These are phyloP conservation scores for Ceratorhiza oryzae-sativae DNA, from an alignment of 1,284 basidiomycete genomes.

Conservation along the genomic window DNA sequence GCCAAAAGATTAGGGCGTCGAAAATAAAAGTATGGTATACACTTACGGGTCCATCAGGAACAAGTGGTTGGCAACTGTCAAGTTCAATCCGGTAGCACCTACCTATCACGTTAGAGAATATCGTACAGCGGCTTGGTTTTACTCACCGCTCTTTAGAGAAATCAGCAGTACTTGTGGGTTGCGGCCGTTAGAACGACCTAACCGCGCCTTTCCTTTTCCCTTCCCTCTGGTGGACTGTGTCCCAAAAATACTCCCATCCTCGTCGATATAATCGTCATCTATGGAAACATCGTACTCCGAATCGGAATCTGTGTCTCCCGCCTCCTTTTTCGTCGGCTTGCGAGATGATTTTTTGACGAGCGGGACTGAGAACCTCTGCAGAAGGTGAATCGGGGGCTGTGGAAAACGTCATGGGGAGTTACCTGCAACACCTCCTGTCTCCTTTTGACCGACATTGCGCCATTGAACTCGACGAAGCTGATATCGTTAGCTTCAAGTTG, in stretches of 20 bases:
- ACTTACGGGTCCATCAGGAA: slow-evolving; percentile 82
- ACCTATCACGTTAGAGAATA: slow-evolving; percentile 41
- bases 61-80: slow-evolving; percentile 90
- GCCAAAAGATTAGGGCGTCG: not conserved
- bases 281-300: slow-evolving; percentile 50
- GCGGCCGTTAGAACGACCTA: slow-evolving; percentile 44
- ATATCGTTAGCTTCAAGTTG: slow-evolving; percentile 73
- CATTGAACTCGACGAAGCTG: slow-evolving; percentile 79
- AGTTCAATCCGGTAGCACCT: slow-evolving; percentile 80
- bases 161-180: slow-evolving; percentile 86
- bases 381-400: not conserved
- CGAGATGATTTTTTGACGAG: slow-evolving; percentile 49
- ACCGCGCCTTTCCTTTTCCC: slow-evolving; percentile 54
- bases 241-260: slow-evolving; percentile 52
- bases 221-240: slow-evolving; percentile 47
- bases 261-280: slow-evolving; percentile 55
- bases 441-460: slow-evolving; percentile 76
- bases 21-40: not conserved
- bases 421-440: slow-evolving; percentile 76
- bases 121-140: not conserved
- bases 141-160: slow-evolving; percentile 66
- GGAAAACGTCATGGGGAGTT: not conserved
- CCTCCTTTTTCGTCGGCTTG: slow-evolving; percentile 9
- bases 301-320: slow-evolving; percentile 44
- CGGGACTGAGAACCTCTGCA: slow-evolving; percentile 45